Evolutionary conservation across 345 rosid genomes (phyloP).

Genomic region (Salix dunnii): DNA sequence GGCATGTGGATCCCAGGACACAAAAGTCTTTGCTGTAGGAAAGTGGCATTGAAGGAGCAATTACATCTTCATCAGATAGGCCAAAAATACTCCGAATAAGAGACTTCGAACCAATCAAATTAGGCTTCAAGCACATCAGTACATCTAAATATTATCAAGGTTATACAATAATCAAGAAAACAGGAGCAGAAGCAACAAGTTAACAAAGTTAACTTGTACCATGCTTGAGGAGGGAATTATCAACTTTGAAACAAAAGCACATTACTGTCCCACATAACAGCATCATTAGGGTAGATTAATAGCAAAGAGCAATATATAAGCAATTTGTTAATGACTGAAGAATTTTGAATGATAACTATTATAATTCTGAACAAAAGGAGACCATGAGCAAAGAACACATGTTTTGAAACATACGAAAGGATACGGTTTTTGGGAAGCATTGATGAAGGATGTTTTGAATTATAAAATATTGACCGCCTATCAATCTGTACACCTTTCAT

Average conservation of each 20-base stretch:
- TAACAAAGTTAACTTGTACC: conserved; percentile 2
- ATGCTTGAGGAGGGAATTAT: conserved; percentile 2
- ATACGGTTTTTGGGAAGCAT: conserved; percentile 66
- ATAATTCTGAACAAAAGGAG: not conserved
- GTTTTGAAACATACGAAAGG: conserved; percentile 32
- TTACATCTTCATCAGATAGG: conserved; percentile 29
- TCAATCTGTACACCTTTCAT: conserved; percentile 30
- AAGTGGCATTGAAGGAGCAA: conserved; percentile 33
- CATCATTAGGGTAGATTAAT: not conserved
- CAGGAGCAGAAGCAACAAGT: not conserved
- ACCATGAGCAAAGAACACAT: not conserved
- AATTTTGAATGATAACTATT: not conserved
- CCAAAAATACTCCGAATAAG: conserved; percentile 53
- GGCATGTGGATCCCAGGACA: conserved; percentile 53
- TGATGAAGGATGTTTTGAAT: conserved; percentile 31
- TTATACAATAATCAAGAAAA: not conserved
- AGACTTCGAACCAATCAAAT: conserved; percentile 40
- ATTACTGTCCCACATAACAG: not conserved
- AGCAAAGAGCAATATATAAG: not conserved
- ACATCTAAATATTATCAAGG: conserved; percentile 63
- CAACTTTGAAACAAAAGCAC: not conserved
- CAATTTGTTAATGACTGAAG: not conserved
- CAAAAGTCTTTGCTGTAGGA: conserved; percentile 35
- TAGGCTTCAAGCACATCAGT: conserved; percentile 41
- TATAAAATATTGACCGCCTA: conserved; percentile 43